Evolutionary conservation across 805 yeast species (phyloP).

Genomic region (Lipomyces oligophaga): DNA sequence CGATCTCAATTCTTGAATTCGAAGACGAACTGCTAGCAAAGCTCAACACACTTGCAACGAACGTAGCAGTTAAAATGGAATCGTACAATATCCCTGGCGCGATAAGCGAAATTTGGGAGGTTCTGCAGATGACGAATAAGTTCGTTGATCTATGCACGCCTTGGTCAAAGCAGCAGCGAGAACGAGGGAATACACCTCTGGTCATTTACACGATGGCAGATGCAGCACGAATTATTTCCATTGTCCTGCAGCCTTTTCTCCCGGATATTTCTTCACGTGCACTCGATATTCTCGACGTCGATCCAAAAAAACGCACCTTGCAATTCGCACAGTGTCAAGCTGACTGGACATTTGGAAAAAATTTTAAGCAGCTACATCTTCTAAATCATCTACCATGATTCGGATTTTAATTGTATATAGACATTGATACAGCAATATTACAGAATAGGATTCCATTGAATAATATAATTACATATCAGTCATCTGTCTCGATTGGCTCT

Average conservation of each 20-base stretch:
- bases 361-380: conserved; percentile 22
- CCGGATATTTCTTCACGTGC: conserved; percentile 59
- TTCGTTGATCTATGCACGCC: conserved; percentile 70
- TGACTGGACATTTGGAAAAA: conserved; percentile 59
- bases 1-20: conserved; percentile 1
- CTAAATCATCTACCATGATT: neutral
- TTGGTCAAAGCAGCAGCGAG: conserved; percentile 47
- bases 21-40: neutral
- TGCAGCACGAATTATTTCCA: conserved; percentile 59
- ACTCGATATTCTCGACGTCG: conserved; percentile 62
- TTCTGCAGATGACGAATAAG: conserved; percentile 49
- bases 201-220: conserved; percentile 67
- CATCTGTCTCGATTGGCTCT: conserved; percentile 27
- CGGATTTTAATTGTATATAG: neutral
- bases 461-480: neutral
- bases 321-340: conserved; percentile 51
- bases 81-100: conserved; percentile 55
- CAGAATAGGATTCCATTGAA: conserved; percentile 3
- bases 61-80: conserved; percentile 6
- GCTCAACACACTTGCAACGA: conserved; percentile 1
- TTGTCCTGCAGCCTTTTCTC: conserved; percentile 66
- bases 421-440: neutral
- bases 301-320: conserved; percentile 40
- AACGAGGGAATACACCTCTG: neutral
- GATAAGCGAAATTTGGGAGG: conserved; percentile 55